Conservation (phyloP, 306 rosid species). For the Vigna trinervia region DNA sequence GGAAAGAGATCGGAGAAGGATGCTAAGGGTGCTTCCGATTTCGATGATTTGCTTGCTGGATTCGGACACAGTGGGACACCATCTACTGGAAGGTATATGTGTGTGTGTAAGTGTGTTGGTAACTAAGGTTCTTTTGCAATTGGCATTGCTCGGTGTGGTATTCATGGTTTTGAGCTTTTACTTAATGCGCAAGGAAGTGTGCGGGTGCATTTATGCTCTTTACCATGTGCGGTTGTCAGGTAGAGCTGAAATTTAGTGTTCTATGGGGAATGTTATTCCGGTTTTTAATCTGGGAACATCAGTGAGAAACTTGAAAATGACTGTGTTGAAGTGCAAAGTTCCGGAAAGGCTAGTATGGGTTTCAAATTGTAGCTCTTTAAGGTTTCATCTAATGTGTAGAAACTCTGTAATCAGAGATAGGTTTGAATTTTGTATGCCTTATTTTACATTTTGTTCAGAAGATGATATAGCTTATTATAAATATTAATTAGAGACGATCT, state of each 20-base stretch:
- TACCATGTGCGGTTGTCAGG: not conserved
- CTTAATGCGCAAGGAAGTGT: conserved; percentile 25
- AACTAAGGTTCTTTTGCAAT: conserved; percentile 31
- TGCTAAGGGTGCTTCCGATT: conserved; percentile 56
- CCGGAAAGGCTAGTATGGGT: not conserved
- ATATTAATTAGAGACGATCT: conserved; percentile 22
- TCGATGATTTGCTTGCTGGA: conserved; percentile 87
- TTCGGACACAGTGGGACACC: conserved; percentile 64
- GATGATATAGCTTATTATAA: not conserved
- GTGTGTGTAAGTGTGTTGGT: not conserved
- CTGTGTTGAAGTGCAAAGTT: not conserved
- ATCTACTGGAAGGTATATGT: conserved; percentile 67
- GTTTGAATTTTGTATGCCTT: not conserved
- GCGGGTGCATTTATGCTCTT: conserved; percentile 26
- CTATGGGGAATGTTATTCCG: not conserved
- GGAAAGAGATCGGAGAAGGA: conserved; percentile 57
- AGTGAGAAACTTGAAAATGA: not conserved
- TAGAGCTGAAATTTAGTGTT: not conserved
- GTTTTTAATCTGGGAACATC: not conserved
- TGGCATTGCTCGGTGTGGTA: conserved; percentile 38
- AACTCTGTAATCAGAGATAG: not conserved
- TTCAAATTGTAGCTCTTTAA: not conserved
- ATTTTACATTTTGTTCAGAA: not conserved
- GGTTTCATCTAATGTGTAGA: conserved; percentile 5
- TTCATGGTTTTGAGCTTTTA: conserved; percentile 23